These are phyloP conservation scores for Colletotrichum sp. DNA, from an alignment of 2,329 filamentous ascomycete species.

Conservation along the genomic window DNA sequence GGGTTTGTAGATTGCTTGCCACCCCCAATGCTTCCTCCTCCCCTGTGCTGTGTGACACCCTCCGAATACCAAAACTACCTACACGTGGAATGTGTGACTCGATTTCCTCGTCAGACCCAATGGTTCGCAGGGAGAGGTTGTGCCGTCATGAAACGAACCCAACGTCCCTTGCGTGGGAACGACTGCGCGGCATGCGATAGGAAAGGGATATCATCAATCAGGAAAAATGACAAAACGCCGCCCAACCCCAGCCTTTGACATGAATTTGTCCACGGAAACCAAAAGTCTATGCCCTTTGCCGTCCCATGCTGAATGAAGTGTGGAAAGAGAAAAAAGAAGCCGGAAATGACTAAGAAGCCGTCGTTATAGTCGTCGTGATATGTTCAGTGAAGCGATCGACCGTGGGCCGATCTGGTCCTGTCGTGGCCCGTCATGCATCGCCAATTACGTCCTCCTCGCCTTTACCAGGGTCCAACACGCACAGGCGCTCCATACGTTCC, in stretches of 20 bases:
- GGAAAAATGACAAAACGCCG: constrained; percentile 18
- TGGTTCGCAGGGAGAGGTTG: neutral
- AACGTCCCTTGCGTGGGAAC: neutral
- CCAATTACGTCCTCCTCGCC: neutral
- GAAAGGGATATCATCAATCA: constrained; percentile 22
- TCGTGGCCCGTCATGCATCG: neutral
- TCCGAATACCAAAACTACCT: constrained; percentile 7
- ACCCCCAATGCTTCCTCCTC: constrained; percentile 1
- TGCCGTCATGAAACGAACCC: neutral
- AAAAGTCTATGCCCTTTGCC: constrained; percentile 26
- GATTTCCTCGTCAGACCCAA: constrained; percentile 13
- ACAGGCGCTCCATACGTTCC: constrained; percentile 66
- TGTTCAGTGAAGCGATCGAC: constrained; percentile 14
- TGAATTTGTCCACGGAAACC: constrained; percentile 19
- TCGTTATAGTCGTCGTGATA: constrained; percentile 24
- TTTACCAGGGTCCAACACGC: constrained; percentile 66
- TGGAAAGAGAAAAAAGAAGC: neutral
- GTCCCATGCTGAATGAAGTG: constrained; percentile 18
- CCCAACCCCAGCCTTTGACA: constrained; percentile 6
- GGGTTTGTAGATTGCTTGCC: constrained; percentile 14
- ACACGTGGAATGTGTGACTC: constrained; percentile 3
- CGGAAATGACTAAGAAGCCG: neutral
- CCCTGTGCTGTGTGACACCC: neutral
- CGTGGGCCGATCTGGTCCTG: neutral
- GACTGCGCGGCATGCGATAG: constrained; percentile 12